A percentile compares a stretch with the other conserved stretches of the same genome.
phyloP scores from a whole-genome alignment of 208 protist genomes.

The Leishmania gerbilli region DNA sequence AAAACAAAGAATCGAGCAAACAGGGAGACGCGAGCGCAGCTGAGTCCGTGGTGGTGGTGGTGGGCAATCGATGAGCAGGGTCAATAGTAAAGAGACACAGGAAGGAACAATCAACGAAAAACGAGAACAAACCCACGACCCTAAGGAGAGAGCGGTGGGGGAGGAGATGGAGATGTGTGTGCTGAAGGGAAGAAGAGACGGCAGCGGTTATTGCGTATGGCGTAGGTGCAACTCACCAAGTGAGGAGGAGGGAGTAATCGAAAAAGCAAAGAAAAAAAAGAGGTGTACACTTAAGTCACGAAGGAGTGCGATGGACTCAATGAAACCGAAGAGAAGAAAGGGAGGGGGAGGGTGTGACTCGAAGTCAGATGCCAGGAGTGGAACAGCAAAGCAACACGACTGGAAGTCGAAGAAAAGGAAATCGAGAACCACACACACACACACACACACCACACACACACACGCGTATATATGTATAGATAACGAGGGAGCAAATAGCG shows the following conservation, averaged over 20 bases:
- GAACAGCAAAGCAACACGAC: background rate
- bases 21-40: background rate
- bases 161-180: background rate
- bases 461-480: too few species aligned
- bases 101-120: background rate
- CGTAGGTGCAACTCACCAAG: background rate
- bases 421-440: conserved; percentile 1
- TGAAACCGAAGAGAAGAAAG: background rate
- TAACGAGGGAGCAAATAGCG: background rate
- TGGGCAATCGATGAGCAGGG: background rate
- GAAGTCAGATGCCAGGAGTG: background rate
- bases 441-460: background rate
- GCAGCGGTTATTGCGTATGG: background rate
- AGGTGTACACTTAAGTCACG: background rate
- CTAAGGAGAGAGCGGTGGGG: background rate
- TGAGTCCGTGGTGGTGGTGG: too few species aligned
- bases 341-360: background rate
- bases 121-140: background rate
- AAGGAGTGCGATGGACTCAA: background rate
- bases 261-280: background rate
- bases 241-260: background rate
- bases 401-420: conserved; percentile 11
- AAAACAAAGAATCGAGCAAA: background rate
- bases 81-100: background rate
- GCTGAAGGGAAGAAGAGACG: background rate